Evolutionary conservation across 129 eudicot genomes (phyloP), one percentile per base, ranked within the genome.

Genomic region (Ambrosia trifida): DNA sequence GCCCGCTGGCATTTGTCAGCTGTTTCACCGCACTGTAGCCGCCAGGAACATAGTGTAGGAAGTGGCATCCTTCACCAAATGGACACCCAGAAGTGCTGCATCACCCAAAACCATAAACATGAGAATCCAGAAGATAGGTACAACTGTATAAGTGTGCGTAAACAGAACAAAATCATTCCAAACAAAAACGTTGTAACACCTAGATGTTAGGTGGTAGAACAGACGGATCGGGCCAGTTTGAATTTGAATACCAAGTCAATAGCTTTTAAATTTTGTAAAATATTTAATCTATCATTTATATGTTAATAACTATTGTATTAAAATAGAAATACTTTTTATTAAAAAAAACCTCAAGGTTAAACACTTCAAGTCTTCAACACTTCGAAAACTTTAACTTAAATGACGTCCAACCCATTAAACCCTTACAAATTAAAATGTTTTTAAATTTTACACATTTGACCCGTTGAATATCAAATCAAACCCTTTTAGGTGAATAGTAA

Each of bases 1-100:
- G 79, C 8, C 70, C 84, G 1, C 77, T 79, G 64, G 16, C 47
- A 33, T 79, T 83, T 52, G 89, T 62, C 70, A 83, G n/a, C 73
- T 88, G 90, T n/a, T 74, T 70, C 18, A 57, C 78, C 1, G 90
- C 88, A 16, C 69, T 85, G 80, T 85, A 80, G 57, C 96, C 96
- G 0, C 88, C 88, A 61, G 96, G 96, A 47, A 83, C 79, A 52
- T 89, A 83, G 54, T 89, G 96, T 73, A 81, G 79, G 62, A 85
- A 89, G 78, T 89, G 91, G 44, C 96, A 89, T 49, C 85, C 81
- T 69, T 83, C 96, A 24, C 96, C 96, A 65, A 81, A 89, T 69
- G 83, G 76, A 69, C 96, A 89, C 3, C 96, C 96, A 14, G 96
- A 81, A 47, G 96, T 83, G 85, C 96, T 89, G 89, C 81, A 81